Percentiles rank a stretch among this genome's conserved stretches.
Evolutionary conservation across 768 basidiomycete species (phyloP).

Genomic region (Tubosaeta sp.): DNA sequence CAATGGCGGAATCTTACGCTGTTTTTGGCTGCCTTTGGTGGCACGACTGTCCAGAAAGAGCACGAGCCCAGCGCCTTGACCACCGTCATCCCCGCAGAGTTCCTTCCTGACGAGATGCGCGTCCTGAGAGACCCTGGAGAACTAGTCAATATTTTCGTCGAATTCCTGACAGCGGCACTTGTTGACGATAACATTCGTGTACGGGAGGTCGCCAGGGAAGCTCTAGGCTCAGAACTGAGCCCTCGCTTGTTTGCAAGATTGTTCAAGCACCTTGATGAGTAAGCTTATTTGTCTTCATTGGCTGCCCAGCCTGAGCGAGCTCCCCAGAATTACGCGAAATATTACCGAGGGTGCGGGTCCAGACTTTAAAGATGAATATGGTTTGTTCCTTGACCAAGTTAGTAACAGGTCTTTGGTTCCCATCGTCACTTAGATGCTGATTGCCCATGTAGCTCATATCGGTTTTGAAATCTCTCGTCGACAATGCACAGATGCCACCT

Average conservation of each 20-base stretch:
- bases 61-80: conserved; percentile 48
- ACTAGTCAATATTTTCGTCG: conserved; percentile 62
- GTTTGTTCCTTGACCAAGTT: conserved; percentile 73
- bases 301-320: background rate
- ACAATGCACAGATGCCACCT: conserved; percentile 54
- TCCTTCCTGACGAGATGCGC: conserved; percentile 72
- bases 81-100: conserved; percentile 49
- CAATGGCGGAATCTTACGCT: conserved; percentile 87
- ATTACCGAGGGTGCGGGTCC: conserved; percentile 46
- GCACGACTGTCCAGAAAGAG: conserved; percentile 54
- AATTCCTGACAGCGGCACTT: conserved; percentile 64
- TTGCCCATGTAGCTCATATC: conserved; percentile 53
- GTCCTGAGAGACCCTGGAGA: conserved; percentile 53
- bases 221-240: conserved; percentile 74
- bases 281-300: conserved; percentile 24
- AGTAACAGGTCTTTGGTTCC: conserved; percentile 3
- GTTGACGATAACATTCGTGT: conserved; percentile 58
- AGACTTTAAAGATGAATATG: conserved; percentile 36
- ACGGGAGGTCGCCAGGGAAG: conserved; percentile 78
- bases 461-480: conserved; percentile 74
- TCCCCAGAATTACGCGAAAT: conserved; percentile 44
- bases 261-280: conserved; percentile 73
- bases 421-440: conserved; percentile 8
- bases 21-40: conserved; percentile 72
- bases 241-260: conserved; percentile 63